These are phyloP conservation scores for Metschnikowia peoriensis DNA, from an alignment of 805 yeast species.

Conservation along the genomic window DNA sequence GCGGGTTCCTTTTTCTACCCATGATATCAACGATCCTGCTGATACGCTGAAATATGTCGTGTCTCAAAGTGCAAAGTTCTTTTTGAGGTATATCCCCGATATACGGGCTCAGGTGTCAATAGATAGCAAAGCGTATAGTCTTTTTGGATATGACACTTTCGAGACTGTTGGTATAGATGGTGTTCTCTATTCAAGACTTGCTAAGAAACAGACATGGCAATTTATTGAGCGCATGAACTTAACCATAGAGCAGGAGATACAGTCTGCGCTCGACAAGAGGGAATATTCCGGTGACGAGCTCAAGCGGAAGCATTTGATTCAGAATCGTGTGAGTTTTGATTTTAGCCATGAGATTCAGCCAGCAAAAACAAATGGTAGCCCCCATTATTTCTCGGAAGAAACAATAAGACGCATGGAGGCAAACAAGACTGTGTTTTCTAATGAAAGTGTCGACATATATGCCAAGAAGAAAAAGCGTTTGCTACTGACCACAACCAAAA, in stretches of 20 bases:
- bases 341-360: slow-evolving; percentile 6
- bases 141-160: slow-evolving; percentile 26
- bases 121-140: slow-evolving; percentile 25
- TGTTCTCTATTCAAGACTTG: slow-evolving; percentile 26
- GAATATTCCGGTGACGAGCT: slow-evolving; percentile 29
- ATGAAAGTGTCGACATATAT: slow-evolving; percentile 22
- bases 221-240: slow-evolving; percentile 26
- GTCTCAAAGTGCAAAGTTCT: slow-evolving; percentile 36
- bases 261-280: slow-evolving; percentile 25
- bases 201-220: slow-evolving; percentile 33
- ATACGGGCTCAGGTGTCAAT: slow-evolving; percentile 28
- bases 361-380: background rate
- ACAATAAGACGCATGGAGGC: slow-evolving; percentile 3
- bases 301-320: slow-evolving; percentile 31
- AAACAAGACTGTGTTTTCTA: slow-evolving; percentile 13
- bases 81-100: slow-evolving; percentile 40
- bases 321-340: background rate
- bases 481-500: slow-evolving; percentile 29
- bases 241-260: slow-evolving; percentile 38
- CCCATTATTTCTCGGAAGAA: slow-evolving; percentile 1
- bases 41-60: slow-evolving; percentile 33
- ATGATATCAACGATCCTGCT: slow-evolving; percentile 38
- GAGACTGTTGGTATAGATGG: slow-evolving; percentile 36
- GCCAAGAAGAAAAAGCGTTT: slow-evolving; percentile 39
- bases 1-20: slow-evolving; percentile 27